Evolutionary conservation across 495 filamentous ascomycete genomes (phyloP), one percentile per base, ranked within the genome.

Genomic region (Pyronema domesticum): DNA sequence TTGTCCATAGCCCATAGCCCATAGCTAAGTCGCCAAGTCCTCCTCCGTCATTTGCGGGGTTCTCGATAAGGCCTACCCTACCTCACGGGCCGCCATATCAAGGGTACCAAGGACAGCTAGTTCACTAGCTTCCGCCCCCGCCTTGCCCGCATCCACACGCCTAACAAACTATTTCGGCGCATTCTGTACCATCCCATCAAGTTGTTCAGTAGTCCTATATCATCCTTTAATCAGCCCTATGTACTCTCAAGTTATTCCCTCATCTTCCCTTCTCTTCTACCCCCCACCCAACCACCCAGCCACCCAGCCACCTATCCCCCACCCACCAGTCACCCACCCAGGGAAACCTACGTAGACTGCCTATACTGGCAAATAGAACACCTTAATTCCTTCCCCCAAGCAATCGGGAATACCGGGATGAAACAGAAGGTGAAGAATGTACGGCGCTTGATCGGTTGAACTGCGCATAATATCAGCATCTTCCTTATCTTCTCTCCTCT

Each of bases 391-490:
- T 42, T 58, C 5, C 52, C 18, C 60, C 60, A 64, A 35, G 33
- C 30, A n/a, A 62, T 51, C 5, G 62, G 62, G 14, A 64, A n/a
- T 37, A 64, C 23, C 11, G 62, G 62, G 35, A 64, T 57, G 50
- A 64, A 64, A 40, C 62, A 64, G 51, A 64, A 64, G 3, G 62
- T 60, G 18, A 64, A 62, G 33, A 62, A 64, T 37, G 63, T 56
- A 5, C 62, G 46, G n/a, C 53, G 51, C 42, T 62, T 64, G 17
- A 57, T 51, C 44, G 61, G 54, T n/a, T 37, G 42, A 13, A 57
- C 58, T 59, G 15, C 5, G 23, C 46, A 15, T 6, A 45, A 35
- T 19, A 30, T 59, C 35, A 56, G 47, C 50, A 55, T 8, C 33
- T 36, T 14, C n/a, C n/a, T n/a, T n/a, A n/a, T n/a, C n/a, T n/a